A percentile compares a stretch with the other conserved stretches of the same genome.
Evolutionary conservation across 108 stramenopile genomes (phyloP).

Genomic region (Pseudonitzschia pungens): DNA sequence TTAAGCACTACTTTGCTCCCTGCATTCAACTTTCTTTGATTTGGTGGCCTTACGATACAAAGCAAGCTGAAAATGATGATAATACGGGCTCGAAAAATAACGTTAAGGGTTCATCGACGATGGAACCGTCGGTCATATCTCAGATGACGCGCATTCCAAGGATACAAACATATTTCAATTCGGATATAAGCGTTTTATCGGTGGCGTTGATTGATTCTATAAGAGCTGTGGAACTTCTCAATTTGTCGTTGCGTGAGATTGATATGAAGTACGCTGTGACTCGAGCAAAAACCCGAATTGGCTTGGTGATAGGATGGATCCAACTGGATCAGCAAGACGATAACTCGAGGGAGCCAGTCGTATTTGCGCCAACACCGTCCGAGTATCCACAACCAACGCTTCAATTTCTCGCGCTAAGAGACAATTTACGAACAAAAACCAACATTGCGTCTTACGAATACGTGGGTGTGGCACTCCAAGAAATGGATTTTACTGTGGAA

Average conservation of each 20-base stretch:
- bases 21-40: conserved; percentile 71
- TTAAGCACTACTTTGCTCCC: conserved; percentile 64
- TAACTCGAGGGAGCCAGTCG: conserved; percentile 64
- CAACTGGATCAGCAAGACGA: conserved; percentile 78
- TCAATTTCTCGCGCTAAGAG: conserved; percentile 74
- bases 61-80: neutral
- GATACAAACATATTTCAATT: conserved; percentile 61
- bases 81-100: neutral
- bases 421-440: conserved; percentile 70
- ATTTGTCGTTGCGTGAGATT: conserved; percentile 56
- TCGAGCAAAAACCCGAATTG: conserved; percentile 65
- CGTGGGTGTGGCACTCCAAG: conserved; percentile 64
- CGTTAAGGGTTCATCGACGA: neutral
- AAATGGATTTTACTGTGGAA: conserved; percentile 83
- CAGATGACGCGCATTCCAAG: conserved; percentile 10
- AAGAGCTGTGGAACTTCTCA: conserved; percentile 61
- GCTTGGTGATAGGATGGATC: conserved; percentile 63
- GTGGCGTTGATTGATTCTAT: conserved; percentile 75
- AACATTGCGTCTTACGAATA: conserved; percentile 75
- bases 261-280: conserved; percentile 73
- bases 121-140: neutral
- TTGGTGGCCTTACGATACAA: conserved; percentile 42
- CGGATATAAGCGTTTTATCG: conserved; percentile 57
- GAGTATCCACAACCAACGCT: conserved; percentile 65
- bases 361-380: conserved; percentile 71